These are phyloP conservation scores for Smittium culicis DNA, from an alignment of 371 early-diverging fungal species.

Conservation along the genomic window DNA sequence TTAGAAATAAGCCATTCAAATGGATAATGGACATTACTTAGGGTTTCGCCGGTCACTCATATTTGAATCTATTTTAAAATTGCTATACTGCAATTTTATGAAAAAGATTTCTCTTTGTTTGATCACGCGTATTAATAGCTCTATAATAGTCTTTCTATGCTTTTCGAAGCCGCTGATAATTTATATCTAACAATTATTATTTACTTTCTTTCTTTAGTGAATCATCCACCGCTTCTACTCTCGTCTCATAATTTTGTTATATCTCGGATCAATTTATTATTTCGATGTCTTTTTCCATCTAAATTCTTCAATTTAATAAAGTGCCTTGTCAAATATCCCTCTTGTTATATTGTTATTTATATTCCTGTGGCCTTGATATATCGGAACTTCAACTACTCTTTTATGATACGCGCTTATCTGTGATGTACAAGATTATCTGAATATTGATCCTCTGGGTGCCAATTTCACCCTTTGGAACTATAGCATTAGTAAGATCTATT, in stretches of 20 bases:
- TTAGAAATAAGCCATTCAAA: constrained; percentile 11
- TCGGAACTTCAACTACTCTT: too few relatives aligned
- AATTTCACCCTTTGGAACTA: neutral
- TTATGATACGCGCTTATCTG: neutral
- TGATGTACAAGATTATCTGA: neutral
- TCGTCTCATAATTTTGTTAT: constrained; percentile 44
- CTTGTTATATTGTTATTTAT: too few relatives aligned
- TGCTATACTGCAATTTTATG: too few relatives aligned
- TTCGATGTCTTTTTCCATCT: too few relatives aligned
- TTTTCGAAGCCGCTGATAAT: constrained; percentile 14
- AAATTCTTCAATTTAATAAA: too few relatives aligned
- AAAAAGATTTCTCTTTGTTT: too few relatives aligned
- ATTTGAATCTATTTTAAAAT: too few relatives aligned
- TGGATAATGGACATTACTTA: constrained; percentile 27
- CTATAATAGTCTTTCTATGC: constrained; percentile 41
- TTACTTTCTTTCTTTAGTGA: constrained; percentile 37
- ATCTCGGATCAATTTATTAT: too few relatives aligned
- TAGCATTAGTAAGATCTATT: neutral
- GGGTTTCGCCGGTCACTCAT: constrained; percentile 15
- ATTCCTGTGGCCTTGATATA: too few relatives aligned
- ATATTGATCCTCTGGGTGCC: neutral
- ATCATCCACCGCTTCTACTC: constrained; percentile 69
- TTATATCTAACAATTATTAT: neutral
- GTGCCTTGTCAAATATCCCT: neutral
- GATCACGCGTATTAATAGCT: constrained; percentile 23